These are phyloP conservation scores for Scutellaria minor DNA, from an alignment of 257 asterid genomes.

Conservation along the genomic window DNA sequence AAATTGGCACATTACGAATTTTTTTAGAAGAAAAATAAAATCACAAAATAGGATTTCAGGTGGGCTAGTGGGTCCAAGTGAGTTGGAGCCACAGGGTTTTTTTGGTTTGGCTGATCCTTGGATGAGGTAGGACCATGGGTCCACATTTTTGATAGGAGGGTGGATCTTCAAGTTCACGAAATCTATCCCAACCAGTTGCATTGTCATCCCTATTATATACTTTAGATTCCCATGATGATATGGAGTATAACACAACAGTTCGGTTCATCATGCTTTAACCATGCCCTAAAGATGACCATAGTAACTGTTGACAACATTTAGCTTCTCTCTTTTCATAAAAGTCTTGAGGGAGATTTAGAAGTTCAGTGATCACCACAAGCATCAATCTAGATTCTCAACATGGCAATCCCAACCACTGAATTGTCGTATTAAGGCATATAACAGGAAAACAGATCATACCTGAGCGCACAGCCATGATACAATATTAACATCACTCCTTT, in stretches of 20 bases:
- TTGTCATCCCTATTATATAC: background rate
- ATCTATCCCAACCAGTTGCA: background rate
- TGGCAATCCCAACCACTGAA: conserved; percentile 21
- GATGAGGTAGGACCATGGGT: background rate
- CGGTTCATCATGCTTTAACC: conserved; percentile 18
- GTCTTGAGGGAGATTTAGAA: conserved; percentile 13
- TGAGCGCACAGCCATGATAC: conserved; percentile 97
- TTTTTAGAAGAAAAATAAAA: background rate
- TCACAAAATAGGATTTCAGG: background rate
- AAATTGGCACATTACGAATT: background rate
- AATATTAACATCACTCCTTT: conserved; percentile 80
- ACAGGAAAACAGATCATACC: conserved; percentile 49
- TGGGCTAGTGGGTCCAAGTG: background rate
- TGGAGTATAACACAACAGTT: background rate
- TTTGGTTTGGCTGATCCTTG: too few relatives aligned
- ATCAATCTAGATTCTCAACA: background rate
- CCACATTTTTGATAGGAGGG: background rate
- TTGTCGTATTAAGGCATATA: background rate
- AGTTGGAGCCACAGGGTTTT: background rate
- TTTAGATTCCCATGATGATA: background rate
- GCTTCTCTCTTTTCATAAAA: background rate
- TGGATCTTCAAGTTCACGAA: background rate
- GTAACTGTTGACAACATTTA: too few relatives aligned
- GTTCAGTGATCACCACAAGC: background rate
- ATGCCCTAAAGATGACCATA: too few relatives aligned